Conservation (phyloP, 805 yeast genomes). For the Teunomyces cretensis region DNA sequence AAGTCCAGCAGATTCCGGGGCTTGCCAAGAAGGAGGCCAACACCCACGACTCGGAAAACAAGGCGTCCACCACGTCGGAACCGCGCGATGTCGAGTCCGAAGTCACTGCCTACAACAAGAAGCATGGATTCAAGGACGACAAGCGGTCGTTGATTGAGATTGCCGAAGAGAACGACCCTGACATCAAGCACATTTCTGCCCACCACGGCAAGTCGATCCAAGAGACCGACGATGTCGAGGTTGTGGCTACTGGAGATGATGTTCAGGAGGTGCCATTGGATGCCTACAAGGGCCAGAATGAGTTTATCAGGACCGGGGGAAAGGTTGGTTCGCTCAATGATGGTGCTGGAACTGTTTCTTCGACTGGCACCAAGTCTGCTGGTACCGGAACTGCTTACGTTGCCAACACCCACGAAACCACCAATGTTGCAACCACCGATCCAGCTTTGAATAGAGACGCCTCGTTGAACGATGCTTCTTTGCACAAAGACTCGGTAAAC, state of each 20-base stretch:
- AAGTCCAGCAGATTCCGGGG: too few species aligned
- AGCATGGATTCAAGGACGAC: constrained; percentile 22
- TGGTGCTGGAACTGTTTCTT: too few species aligned
- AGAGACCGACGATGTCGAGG: constrained; percentile 7
- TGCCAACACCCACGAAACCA: too few species aligned
- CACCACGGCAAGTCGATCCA: constrained; percentile 11
- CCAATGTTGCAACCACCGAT: too few species aligned
- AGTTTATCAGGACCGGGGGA: constrained; percentile 15
- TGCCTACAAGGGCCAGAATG: constrained; percentile 10
- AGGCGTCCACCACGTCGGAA: not conserved
- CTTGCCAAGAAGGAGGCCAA: too few species aligned
- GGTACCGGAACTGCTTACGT: too few species aligned
- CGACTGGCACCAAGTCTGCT: too few species aligned
- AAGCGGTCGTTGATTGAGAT: constrained; percentile 26
- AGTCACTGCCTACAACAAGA: constrained; percentile 26
- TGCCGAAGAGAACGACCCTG: constrained; percentile 23
- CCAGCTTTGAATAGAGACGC: too few species aligned
- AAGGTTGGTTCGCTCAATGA: constrained; percentile 11
- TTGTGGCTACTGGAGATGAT: constrained; percentile 1
- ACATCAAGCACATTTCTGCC: constrained; percentile 14
- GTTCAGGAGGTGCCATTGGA: constrained; percentile 15
- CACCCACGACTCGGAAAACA: constrained; percentile 2
- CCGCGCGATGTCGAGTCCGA: constrained; percentile 15
- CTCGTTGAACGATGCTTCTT: too few species aligned
- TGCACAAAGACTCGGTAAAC: too few species aligned